Evolutionary conservation across 2,329 filamentous ascomycete species (phyloP).

Genomic region (Cladosporium sp.): DNA sequence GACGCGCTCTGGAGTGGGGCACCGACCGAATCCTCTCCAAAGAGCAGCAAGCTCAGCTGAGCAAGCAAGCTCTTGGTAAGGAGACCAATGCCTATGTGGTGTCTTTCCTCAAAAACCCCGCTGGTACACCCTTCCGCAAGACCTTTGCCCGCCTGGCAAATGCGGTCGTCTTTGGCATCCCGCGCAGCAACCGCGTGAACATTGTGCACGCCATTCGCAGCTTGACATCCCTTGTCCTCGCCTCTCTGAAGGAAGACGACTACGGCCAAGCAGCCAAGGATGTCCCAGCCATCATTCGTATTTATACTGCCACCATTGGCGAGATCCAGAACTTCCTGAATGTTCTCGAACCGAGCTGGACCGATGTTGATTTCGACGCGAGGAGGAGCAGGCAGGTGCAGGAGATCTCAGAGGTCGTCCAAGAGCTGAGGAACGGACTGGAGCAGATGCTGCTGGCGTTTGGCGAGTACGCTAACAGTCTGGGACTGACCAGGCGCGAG

Average conservation of each 20-base stretch:
- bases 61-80: slow-evolving; percentile 51
- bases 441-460: slow-evolving; percentile 68
- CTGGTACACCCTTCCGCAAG: slow-evolving; percentile 71
- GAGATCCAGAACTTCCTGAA: slow-evolving; percentile 68
- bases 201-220: slow-evolving; percentile 71
- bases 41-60: slow-evolving; percentile 55
- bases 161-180: slow-evolving; percentile 69
- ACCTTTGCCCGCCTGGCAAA: slow-evolving; percentile 66
- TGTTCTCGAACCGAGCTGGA: slow-evolving; percentile 70
- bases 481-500: slow-evolving; percentile 70
- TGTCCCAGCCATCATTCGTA: slow-evolving; percentile 71
- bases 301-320: slow-evolving; percentile 67
- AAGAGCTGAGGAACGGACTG: slow-evolving; percentile 65
- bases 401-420: slow-evolving; percentile 71
- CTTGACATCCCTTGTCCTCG: slow-evolving; percentile 63
- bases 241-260: slow-evolving; percentile 75
- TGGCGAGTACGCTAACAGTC: slow-evolving; percentile 68
- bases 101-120: slow-evolving; percentile 49
- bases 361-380: slow-evolving; percentile 62
- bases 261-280: slow-evolving; percentile 86
- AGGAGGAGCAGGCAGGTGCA: slow-evolving; percentile 47
- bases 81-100: slow-evolving; percentile 46
- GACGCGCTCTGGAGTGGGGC: slow-evolving; percentile 35
- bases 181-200: slow-evolving; percentile 67
- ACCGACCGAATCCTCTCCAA: slow-evolving; percentile 34